These are phyloP conservation scores for Phialophora chinensis DNA, from an alignment of 2,329 filamentous ascomycete genomes.

Conservation along the genomic window DNA sequence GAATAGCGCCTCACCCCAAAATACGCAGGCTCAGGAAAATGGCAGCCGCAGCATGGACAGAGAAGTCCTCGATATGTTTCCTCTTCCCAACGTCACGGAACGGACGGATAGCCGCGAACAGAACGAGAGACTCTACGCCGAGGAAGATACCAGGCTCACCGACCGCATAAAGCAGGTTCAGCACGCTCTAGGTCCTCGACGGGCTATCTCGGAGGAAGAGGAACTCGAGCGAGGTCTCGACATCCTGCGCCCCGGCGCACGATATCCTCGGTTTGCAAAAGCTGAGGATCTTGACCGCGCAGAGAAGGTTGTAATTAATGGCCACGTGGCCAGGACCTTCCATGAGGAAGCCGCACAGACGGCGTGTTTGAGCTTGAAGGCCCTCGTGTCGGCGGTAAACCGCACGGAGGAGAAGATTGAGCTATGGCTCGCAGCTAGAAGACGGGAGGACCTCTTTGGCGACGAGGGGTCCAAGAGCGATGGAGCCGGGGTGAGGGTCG, in stretches of 20 bases:
- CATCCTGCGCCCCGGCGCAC: slow-evolving; percentile 55
- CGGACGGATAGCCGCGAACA: slow-evolving; percentile 12
- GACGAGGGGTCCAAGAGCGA: neutral
- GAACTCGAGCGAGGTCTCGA: slow-evolving; percentile 43
- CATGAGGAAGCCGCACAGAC: slow-evolving; percentile 59
- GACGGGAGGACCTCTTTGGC: slow-evolving; percentile 41
- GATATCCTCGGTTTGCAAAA: slow-evolving; percentile 57
- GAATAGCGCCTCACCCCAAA: slow-evolving; percentile 46
- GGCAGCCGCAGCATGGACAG: slow-evolving; percentile 28
- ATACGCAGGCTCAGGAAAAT: slow-evolving; percentile 44
- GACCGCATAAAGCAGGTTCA: slow-evolving; percentile 46
- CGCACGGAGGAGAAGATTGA: slow-evolving; percentile 56
- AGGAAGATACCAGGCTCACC: slow-evolving; percentile 37
- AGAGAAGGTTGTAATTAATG: slow-evolving; percentile 16
- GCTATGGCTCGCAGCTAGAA: slow-evolving; percentile 46
- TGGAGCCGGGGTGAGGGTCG: neutral
- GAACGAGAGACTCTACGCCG: slow-evolving; percentile 26
- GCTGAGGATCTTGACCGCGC: slow-evolving; percentile 51
- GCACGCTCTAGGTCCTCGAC: slow-evolving; percentile 51
- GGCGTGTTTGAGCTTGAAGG: slow-evolving; percentile 57
- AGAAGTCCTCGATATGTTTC: slow-evolving; percentile 43
- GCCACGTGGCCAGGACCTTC: slow-evolving; percentile 53
- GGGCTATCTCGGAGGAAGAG: slow-evolving; percentile 41
- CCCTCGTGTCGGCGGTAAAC: slow-evolving; percentile 58
- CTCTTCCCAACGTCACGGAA: slow-evolving; percentile 25